These are phyloP conservation scores for Fusarium cyanostomum DNA, from an alignment of 2,329 filamentous ascomycete species.

Conservation along the genomic window DNA sequence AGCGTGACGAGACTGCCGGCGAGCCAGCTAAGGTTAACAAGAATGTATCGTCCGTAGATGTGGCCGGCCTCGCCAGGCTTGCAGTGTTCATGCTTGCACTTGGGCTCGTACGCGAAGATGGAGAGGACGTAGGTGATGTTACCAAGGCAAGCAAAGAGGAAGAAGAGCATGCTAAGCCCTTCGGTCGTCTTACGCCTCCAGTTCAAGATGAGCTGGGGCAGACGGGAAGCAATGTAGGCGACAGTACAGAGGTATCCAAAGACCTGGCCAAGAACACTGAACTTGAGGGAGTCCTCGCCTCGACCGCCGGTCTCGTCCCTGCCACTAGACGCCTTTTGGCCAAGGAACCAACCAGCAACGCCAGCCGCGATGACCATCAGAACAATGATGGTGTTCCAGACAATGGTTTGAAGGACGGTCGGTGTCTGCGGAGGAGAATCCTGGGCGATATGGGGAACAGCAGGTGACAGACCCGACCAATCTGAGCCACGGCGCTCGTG, in stretches of 20 bases:
- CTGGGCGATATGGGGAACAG: slow-evolving; percentile 74
- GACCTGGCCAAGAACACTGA: slow-evolving; percentile 84
- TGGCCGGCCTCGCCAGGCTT: slow-evolving; percentile 68
- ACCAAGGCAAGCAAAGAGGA: slow-evolving; percentile 94
- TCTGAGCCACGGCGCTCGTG: slow-evolving; percentile 61
- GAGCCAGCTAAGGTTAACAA: slow-evolving; percentile 92
- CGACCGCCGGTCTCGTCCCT: slow-evolving; percentile 52
- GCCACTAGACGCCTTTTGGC: slow-evolving; percentile 49
- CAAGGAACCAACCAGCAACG: slow-evolving; percentile 85
- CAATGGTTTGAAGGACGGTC: slow-evolving; percentile 64
- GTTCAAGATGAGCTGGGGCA: slow-evolving; percentile 92
- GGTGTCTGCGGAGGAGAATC: slow-evolving; percentile 58
- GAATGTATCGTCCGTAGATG: slow-evolving; percentile 82
- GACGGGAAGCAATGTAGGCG: slow-evolving; percentile 86
- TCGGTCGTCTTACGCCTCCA: slow-evolving; percentile 93
- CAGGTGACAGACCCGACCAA: slow-evolving; percentile 78
- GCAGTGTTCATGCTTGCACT: slow-evolving; percentile 68
- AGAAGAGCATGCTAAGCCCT: slow-evolving; percentile 92
- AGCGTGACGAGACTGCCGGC: slow-evolving; percentile 89
- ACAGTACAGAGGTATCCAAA: slow-evolving; percentile 93
- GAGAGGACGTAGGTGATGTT: slow-evolving; percentile 93
- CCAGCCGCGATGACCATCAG: slow-evolving; percentile 86
- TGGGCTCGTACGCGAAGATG: slow-evolving; percentile 88
- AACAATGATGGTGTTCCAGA: slow-evolving; percentile 81
- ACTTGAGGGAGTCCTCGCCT: slow-evolving; percentile 63